phyloP scores from a whole-genome alignment of 2,329 filamentous ascomycete genomes.

The Colletotrichum orbiculare region DNA sequence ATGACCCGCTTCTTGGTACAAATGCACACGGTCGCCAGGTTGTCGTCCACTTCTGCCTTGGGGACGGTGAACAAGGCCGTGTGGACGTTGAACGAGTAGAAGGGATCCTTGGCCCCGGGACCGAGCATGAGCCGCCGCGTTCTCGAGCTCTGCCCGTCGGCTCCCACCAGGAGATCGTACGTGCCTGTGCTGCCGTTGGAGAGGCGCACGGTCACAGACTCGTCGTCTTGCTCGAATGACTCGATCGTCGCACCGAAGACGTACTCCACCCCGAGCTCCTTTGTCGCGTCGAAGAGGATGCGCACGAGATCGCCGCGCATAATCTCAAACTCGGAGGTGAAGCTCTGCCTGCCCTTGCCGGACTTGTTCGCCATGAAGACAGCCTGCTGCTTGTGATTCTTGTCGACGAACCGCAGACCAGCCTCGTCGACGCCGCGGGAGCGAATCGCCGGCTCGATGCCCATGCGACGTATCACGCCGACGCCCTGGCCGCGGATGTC shows the following conservation, averaged over 20 bases:
- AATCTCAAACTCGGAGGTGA: constrained; percentile 69
- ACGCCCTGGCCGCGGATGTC: constrained; percentile 58
- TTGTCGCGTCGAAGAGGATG: constrained; percentile 58
- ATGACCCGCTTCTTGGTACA: constrained; percentile 13
- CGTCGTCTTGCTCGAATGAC: constrained; percentile 45
- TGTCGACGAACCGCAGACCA: constrained; percentile 60
- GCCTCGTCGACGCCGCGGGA: constrained; percentile 55
- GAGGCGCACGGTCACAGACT: constrained; percentile 52
- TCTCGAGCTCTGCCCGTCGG: constrained; percentile 65
- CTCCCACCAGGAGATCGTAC: constrained; percentile 65
- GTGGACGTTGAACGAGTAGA: constrained; percentile 42
- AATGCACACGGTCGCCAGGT: constrained; percentile 28
- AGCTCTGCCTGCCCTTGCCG: constrained; percentile 53
- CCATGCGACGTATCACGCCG: constrained; percentile 51
- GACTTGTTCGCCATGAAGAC: constrained; percentile 52
- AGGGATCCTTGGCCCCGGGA: constrained; percentile 38
- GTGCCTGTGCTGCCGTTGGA: constrained; percentile 52
- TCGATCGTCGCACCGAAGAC: constrained; percentile 42
- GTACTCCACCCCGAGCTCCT: constrained; percentile 41
- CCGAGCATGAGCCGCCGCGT: constrained; percentile 56
- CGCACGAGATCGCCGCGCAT: constrained; percentile 66
- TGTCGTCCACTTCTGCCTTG: constrained; percentile 35
- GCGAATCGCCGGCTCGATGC: constrained; percentile 50
- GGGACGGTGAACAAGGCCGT: constrained; percentile 49
- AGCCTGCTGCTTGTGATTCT: constrained; percentile 49